Base-by-base conservation (phyloP, 228 moss, liverwort and hornwort species). In the Sphagnum fallax region DNA sequence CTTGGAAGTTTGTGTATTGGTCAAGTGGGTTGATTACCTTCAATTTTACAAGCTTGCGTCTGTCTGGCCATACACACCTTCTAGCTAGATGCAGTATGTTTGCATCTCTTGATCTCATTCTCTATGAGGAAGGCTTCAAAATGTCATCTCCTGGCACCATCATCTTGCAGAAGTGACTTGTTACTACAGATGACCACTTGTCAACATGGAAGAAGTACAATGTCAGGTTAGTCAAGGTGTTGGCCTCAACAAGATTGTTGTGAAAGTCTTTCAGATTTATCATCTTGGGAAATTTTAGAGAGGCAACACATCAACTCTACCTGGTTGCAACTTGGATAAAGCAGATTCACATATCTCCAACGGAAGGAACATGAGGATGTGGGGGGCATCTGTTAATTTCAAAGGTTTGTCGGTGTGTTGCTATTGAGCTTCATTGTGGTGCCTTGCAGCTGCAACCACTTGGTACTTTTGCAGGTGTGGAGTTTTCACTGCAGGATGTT, bases 1-100 rank as follows among this genome's bases (percentile, higher is more conserved):
- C 85, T 94, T 11, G 94, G 94, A 55, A 6, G 77, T 79, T 10
- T 76, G 91, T 47, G 84, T 75, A 9, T 94, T 89, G 78, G 91
- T 94, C 18, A 86, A 94, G 60, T 94, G 91, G 94, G 81, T 67
- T 5, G 91, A 94, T 18, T 94, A 94, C 66, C 52, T 87, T 0
- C 82, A 81, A 67, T 52, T 9, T 16, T 94, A 94, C 74, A 68
- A 74, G 67, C 65, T 78, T 4, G 94, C 91, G 10, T n/a, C 75
- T 5, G 88, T 85, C 64, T 94, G 94, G 94, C 94, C 94, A 11
- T 94, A 91, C 63, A 94, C 91, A 50, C 94, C 94, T 1, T 89
- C 88, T 4, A 91, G 91, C 72, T 91, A 94, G 67, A 80, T 94
- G 81, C 88, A 91, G 0, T 94, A 94, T 13, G 94, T 89, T 6